Evolutionary conservation across 257 asterid species (phyloP).

Genomic region (Nicotiana otophora): DNA sequence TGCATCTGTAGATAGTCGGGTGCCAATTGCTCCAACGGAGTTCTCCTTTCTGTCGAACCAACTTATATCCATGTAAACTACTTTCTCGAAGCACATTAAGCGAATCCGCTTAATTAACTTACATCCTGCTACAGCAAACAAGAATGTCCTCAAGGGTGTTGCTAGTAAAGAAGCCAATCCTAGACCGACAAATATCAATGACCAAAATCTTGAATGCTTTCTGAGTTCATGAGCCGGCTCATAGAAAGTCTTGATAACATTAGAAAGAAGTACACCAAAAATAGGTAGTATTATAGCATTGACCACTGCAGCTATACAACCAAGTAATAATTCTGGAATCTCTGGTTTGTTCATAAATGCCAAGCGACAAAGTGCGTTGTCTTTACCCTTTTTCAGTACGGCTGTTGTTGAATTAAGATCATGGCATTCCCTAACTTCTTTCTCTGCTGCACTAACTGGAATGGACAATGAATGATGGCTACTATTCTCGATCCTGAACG

Average conservation of each 20-base stretch:
- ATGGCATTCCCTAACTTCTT: conserved; percentile 17
- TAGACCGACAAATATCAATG: conserved; percentile 16
- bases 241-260: conserved; percentile 43
- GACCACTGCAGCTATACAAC: conserved; percentile 49
- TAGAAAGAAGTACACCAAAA: conserved; percentile 61
- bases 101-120: conserved; percentile 19
- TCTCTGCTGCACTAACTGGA: conserved; percentile 35
- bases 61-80: conserved; percentile 50
- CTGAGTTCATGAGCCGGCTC: conserved; percentile 5
- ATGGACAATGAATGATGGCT: conserved; percentile 38
- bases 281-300: conserved; percentile 74
- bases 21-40: conserved; percentile 19
- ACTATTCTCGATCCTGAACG: conserved; percentile 52
- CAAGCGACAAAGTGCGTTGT: conserved; percentile 47
- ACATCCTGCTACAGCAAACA: not conserved
- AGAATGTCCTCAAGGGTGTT: conserved; percentile 12
- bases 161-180: conserved; percentile 60
- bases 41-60: conserved; percentile 17
- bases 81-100: conserved; percentile 66
- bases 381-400: conserved; percentile 19
- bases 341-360: conserved; percentile 70
- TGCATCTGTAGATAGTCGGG: conserved; percentile 42
- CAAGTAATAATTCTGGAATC: conserved; percentile 40
- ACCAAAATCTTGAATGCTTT: not conserved
- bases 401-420: not conserved